Evolutionary conservation across 495 filamentous ascomycete genomes (phyloP).

Genomic region (Penicillium fimorum): DNA sequence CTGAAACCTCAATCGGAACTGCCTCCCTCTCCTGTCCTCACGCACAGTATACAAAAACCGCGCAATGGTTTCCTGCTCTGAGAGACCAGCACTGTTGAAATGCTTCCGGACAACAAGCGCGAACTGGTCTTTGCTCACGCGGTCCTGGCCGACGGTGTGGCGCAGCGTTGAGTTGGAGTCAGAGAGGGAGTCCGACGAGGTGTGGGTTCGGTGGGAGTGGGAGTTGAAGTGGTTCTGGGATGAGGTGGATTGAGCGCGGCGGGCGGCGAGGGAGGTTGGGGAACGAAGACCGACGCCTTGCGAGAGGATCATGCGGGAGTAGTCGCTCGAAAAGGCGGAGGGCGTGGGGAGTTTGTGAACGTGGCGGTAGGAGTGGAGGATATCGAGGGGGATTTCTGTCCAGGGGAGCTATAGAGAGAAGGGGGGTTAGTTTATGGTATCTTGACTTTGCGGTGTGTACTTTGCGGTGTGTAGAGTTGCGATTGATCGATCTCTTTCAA

Average conservation of each 20-base stretch:
- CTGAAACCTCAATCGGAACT: constrained; percentile 48
- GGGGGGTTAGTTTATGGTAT: neutral
- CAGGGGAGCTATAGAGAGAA: constrained; percentile 61
- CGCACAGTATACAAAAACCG: constrained; percentile 81
- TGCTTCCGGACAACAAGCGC: constrained; percentile 83
- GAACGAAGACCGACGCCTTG: constrained; percentile 64
- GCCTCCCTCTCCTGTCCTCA: constrained; percentile 44
- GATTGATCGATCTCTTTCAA: neutral
- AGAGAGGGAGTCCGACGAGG: neutral
- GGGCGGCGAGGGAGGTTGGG: constrained; percentile 45
- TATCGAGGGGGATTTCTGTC: constrained; percentile 65
- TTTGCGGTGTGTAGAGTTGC: neutral
- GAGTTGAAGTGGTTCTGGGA: constrained; percentile 15
- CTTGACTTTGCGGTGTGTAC: neutral
- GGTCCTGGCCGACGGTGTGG: constrained; percentile 47
- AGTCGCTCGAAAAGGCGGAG: constrained; percentile 64
- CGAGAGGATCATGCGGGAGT: constrained; percentile 69
- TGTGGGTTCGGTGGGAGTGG: constrained; percentile 14
- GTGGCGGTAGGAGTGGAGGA: constrained; percentile 79
- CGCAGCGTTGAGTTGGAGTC: constrained; percentile 27
- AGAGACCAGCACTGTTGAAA: constrained; percentile 81
- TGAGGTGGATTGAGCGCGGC: constrained; percentile 31
- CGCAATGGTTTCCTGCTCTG: constrained; percentile 85
- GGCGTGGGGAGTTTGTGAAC: constrained; percentile 72
- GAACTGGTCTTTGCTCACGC: constrained; percentile 74